These are phyloP conservation scores for Pseudogymnoascus sp. DNA, from an alignment of 2,329 filamentous ascomycete genomes.

Conservation along the genomic window DNA sequence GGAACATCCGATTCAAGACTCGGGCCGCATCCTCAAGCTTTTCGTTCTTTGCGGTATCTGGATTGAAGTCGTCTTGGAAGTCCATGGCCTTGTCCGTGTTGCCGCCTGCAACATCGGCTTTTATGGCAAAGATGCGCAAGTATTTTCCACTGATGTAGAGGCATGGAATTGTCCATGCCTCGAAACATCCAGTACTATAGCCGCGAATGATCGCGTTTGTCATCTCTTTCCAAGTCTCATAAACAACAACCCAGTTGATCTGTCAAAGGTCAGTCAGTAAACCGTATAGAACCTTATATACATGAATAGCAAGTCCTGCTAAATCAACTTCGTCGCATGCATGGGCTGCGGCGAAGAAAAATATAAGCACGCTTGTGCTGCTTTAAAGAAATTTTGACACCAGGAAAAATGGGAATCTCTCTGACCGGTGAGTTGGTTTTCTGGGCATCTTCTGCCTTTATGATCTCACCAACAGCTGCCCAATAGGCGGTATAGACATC, in stretches of 20 bases:
- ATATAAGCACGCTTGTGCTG: not conserved
- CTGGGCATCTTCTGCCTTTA: constrained; percentile 51
- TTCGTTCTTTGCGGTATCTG: constrained; percentile 67
- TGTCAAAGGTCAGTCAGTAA: not conserved
- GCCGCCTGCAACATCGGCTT: constrained; percentile 64
- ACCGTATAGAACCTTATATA: not conserved
- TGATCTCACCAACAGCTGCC: constrained; percentile 68
- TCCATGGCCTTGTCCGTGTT: constrained; percentile 36
- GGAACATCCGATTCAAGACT: constrained; percentile 86
- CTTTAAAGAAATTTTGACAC: not conserved
- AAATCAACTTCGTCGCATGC: not conserved
- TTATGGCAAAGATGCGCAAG: constrained; percentile 79
- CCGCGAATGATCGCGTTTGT: constrained; percentile 69
- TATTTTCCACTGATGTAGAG: constrained; percentile 84
- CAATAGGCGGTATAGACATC: constrained; percentile 80
- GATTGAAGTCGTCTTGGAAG: constrained; percentile 76
- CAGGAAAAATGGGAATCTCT: not conserved
- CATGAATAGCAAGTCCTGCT: not conserved
- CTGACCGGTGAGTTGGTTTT: constrained; percentile 23
- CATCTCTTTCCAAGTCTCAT: constrained; percentile 82
- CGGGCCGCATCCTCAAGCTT: constrained; percentile 86
- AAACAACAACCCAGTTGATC: constrained; percentile 62
- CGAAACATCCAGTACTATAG: constrained; percentile 67
- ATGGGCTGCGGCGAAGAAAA: not conserved
- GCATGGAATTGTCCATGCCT: constrained; percentile 87